These are phyloP conservation scores for Chaetomium strumarium DNA, from an alignment of 2,329 filamentous ascomycete species.

Conservation along the genomic window DNA sequence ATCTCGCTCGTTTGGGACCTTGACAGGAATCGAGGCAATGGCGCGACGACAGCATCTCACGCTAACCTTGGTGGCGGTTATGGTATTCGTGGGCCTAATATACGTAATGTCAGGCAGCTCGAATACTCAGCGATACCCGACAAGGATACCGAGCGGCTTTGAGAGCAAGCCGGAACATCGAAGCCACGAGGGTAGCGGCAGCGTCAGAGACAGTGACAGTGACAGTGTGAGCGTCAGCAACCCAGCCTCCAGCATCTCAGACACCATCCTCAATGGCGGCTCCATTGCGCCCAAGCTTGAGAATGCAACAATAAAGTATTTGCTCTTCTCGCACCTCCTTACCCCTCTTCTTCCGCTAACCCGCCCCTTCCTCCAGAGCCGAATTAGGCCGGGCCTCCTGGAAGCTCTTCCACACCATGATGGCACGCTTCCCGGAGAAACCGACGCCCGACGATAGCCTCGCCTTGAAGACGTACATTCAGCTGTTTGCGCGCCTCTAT, in stretches of 20 bases:
- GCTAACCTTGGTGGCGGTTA: constrained; percentile 48
- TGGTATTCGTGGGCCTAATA: constrained; percentile 51
- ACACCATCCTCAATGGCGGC: constrained; percentile 54
- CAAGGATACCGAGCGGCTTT: not conserved
- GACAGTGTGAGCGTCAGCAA: constrained; percentile 16
- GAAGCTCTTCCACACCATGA: constrained; percentile 67
- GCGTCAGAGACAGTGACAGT: constrained; percentile 20
- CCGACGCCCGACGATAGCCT: constrained; percentile 57
- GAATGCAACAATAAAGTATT: constrained; percentile 72
- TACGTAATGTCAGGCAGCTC: constrained; percentile 46
- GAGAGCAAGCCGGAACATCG: constrained; percentile 12
- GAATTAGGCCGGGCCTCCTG: constrained; percentile 63
- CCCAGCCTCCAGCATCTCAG: constrained; percentile 37
- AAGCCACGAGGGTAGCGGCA: constrained; percentile 13
- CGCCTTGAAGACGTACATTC: constrained; percentile 59
- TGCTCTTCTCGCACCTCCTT: constrained; percentile 8
- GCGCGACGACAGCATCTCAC: constrained; percentile 49
- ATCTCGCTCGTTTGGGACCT: not conserved
- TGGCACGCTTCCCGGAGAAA: constrained; percentile 62
- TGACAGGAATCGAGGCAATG: constrained; percentile 33
- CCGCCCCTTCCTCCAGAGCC: constrained; percentile 36
- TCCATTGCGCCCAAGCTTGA: constrained; percentile 76
- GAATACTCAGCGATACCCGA: constrained; percentile 1
- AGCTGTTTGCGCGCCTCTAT: constrained; percentile 62
- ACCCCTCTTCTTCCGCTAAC: not conserved